A percentile compares a stretch with the other conserved stretches of the same genome.
Conservation (phyloP, 1,284 basidiomycete genomes). For the Chondrostereum purpureum region DNA sequence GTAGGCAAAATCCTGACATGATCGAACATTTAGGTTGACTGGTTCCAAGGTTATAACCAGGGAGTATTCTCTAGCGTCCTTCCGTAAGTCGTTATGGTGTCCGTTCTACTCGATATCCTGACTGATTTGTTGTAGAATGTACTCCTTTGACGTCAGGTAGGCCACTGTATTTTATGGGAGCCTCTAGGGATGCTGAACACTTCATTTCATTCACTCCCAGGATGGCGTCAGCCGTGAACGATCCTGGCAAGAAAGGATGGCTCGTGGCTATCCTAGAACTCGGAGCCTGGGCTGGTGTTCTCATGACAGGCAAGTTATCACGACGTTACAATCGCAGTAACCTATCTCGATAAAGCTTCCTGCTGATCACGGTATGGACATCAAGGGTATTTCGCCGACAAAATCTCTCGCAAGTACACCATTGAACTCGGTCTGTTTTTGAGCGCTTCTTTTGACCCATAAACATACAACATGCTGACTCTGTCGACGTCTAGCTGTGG, state of each 20-base stretch:
- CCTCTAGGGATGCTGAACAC: neutral
- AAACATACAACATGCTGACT: conserved; percentile 3
- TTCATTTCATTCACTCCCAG: conserved; percentile 18
- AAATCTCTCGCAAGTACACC: conserved; percentile 64
- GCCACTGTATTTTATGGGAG: too few species aligned
- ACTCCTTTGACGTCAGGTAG: conserved; percentile 38
- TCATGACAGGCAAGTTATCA: conserved; percentile 48
- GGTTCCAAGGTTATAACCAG: conserved; percentile 54
- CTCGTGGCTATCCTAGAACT: conserved; percentile 64
- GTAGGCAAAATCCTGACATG: conserved; percentile 21
- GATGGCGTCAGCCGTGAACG: conserved; percentile 47
- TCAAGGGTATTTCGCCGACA: conserved; percentile 64
- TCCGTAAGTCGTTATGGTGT: conserved; percentile 28
- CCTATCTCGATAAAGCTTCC: too few species aligned
- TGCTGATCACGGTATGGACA: too few species aligned
- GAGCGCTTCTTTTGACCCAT: neutral
- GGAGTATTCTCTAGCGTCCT: conserved; percentile 72
- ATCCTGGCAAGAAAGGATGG: conserved; percentile 58
- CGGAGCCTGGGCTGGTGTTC: conserved; percentile 69
- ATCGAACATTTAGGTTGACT: conserved; percentile 5
- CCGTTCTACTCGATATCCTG: conserved; percentile 3
- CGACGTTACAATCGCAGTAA: too few species aligned
- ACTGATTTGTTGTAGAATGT: conserved; percentile 44
- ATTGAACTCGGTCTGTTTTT: conserved; percentile 49
- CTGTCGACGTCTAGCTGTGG: conserved; percentile 40